Percentiles rank a stretch among this genome's conserved stretches.
Evolutionary conservation across 2,329 filamentous ascomycete genomes (phyloP).

Genomic region (Botryotinia narcissicola): DNA sequence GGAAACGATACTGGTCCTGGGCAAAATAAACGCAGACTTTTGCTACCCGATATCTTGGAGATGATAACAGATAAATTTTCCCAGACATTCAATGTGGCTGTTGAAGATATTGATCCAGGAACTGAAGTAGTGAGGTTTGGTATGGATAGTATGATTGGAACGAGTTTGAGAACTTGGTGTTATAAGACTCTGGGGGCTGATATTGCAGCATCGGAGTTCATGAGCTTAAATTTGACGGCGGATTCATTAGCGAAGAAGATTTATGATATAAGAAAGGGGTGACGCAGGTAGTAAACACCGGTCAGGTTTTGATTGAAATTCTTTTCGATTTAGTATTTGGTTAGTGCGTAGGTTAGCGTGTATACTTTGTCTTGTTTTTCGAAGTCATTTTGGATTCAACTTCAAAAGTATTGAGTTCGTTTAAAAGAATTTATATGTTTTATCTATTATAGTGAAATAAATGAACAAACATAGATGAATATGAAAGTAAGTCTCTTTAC

Average conservation of each 20-base stretch:
- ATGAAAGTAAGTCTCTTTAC: background rate
- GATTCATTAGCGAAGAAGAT: conserved; percentile 5
- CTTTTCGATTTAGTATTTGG: background rate
- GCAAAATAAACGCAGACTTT: background rate
- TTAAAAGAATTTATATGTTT: no score
- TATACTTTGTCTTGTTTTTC: background rate
- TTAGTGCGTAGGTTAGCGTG: background rate
- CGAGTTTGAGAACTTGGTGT: conserved; percentile 37
- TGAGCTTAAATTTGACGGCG: conserved; percentile 1
- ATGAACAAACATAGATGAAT: background rate
- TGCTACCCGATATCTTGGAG: conserved; percentile 40
- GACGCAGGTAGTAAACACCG: background rate
- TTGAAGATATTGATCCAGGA: conserved; percentile 46
- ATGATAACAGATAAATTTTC: conserved; percentile 45
- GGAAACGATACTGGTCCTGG: background rate
- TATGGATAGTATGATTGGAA: conserved; percentile 31
- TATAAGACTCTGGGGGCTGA: conserved; percentile 42
- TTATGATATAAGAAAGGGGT: background rate
- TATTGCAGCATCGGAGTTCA: conserved; percentile 29
- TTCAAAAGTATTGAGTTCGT: no score
- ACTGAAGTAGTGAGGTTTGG: conserved; percentile 46
- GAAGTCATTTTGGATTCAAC: no score
- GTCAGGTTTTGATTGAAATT: background rate
- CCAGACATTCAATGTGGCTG: conserved; percentile 46
- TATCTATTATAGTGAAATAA: background rate